phyloP scores from a whole-genome alignment of 129 eudicot species.

The Erigeron canadensis region DNA sequence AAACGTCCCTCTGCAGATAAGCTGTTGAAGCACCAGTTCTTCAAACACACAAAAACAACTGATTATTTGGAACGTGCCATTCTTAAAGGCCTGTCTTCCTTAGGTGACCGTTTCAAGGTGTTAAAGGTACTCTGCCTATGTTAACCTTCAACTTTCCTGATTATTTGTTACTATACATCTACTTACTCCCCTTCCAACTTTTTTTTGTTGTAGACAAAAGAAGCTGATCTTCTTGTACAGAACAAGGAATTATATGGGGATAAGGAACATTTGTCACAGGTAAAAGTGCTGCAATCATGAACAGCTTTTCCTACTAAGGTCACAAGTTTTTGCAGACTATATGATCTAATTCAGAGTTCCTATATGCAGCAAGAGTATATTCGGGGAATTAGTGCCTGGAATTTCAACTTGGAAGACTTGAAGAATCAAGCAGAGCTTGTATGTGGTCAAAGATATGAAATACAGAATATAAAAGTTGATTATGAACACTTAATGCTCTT shows the following conservation, averaged over 20 bases:
- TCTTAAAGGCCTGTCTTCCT: constrained; percentile 66
- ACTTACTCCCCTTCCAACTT: neutral
- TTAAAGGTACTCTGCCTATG: constrained; percentile 63
- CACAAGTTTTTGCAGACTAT: neutral
- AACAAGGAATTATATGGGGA: constrained; percentile 70
- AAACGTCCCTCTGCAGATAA: constrained; percentile 87
- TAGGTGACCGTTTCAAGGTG: constrained; percentile 82
- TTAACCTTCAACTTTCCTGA: constrained; percentile 15
- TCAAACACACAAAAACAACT: constrained; percentile 69
- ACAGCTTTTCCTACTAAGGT: neutral
- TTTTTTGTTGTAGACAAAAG: constrained; percentile 65
- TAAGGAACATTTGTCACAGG: constrained; percentile 92
- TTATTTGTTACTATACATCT: neutral
- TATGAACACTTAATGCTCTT: neutral
- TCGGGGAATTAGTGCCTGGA: constrained; percentile 94
- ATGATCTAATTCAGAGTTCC: neutral
- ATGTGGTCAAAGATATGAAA: constrained; percentile 24
- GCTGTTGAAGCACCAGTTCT: constrained; percentile 82
- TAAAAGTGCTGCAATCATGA: constrained; percentile 14
- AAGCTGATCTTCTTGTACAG: constrained; percentile 80
- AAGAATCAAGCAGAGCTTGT: constrained; percentile 91
- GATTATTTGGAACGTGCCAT: constrained; percentile 64
- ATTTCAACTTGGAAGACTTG: constrained; percentile 90
- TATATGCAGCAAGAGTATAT: constrained; percentile 86
- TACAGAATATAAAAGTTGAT: neutral